Evolutionary conservation across 2,329 filamentous ascomycete species (phyloP), one percentile per base, ranked within the genome.

Genomic region (Laburnicola sp.): DNA sequence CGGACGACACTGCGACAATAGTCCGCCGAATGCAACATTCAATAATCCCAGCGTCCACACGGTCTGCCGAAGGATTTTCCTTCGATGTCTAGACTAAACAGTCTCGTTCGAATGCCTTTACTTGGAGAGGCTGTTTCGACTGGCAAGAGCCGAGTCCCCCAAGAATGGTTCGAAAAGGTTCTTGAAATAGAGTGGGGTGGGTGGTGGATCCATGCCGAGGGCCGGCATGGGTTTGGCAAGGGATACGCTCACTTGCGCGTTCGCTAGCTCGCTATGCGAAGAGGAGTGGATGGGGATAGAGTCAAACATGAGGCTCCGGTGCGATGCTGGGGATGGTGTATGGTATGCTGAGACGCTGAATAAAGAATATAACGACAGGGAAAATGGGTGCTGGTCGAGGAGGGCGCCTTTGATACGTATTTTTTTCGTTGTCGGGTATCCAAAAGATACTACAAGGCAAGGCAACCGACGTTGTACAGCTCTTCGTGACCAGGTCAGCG

Each of bases 301-400:
- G 36, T 38, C 34, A 42, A 39, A 41, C 28, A 48, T 27, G 38
- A 32, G 43, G 51, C 51, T 54, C 51, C 51, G 39, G 51, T 40
- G 32, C 42, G 50, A 54, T 54, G 51, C 51, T 46, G 42, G 41
- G 36, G 25, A 25, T 37, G 34, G 25, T 46, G 41, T 37, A 44
- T 38, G 38, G 26, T 23, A 41, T 45, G 46, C 46, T 49, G 36
- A 26, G 36, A 53, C 41, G 51, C 51, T 50, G 31, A 28, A 40
- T 9, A 32, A 37, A 43, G 31, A 31, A 27, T 22, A 30, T 32
- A 16, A 31, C 16, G 3, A 42, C 40, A 25, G 39, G 40, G 34
- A 43, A 31, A 36, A 40, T 16, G 35, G 37, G 34, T 9, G 16
- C 22, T 11, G 34, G 32, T 38, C 27, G 26, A 32, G 30, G 39